Evolutionary conservation across 495 filamentous ascomycete species (phyloP).

Genomic region (Copromyces sp.): DNA sequence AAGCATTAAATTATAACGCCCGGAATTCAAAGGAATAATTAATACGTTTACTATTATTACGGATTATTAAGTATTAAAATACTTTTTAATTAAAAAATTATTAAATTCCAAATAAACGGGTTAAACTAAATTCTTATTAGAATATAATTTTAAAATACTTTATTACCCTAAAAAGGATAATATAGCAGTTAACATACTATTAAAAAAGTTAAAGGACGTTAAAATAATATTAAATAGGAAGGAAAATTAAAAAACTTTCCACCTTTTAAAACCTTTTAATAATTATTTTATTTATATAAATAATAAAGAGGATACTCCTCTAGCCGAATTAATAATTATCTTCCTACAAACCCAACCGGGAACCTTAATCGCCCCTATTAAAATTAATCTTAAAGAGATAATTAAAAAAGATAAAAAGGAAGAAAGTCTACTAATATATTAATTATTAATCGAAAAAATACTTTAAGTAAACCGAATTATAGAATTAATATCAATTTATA

Average conservation of each 20-base stretch:
- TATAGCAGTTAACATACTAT: background rate
- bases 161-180: background rate
- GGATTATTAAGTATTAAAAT: background rate
- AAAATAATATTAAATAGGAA: constrained; percentile 1
- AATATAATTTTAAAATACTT: too few species aligned
- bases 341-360: too few species aligned
- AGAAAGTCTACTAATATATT: too few species aligned
- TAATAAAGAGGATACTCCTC: background rate
- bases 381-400: too few species aligned
- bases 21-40: background rate
- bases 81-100: background rate
- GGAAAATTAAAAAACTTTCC: background rate
- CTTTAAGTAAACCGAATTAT: too few species aligned
- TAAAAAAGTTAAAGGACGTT: background rate
- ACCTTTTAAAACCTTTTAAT: background rate
- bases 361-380: too few species aligned
- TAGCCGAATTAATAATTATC: background rate
- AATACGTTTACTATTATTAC: background rate
- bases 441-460: too few species aligned
- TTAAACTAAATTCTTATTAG: background rate
- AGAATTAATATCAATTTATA: too few species aligned
- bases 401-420: too few species aligned
- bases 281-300: background rate
- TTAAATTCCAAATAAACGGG: background rate
- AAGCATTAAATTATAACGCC: background rate